A percentile compares a stretch with the other conserved stretches of the same genome.
phyloP scores from a whole-genome alignment of 768 basidiomycete genomes.

The Leccinum aurantiacum region DNA sequence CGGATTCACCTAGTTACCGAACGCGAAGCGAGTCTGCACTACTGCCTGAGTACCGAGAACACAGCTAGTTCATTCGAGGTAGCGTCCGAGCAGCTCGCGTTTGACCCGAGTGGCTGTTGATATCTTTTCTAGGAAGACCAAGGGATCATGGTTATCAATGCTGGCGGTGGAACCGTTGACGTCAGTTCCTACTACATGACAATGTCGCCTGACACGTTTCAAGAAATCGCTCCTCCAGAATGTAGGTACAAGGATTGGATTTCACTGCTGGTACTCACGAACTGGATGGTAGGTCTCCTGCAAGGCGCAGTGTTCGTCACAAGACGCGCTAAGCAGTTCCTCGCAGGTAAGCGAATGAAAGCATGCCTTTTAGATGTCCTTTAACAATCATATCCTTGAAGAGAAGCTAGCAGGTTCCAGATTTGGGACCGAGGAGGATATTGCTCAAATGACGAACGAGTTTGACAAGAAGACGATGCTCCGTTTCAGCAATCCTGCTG shows the following conservation, averaged over 20 bases:
- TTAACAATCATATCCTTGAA: conserved; percentile 16
- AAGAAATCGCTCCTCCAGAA: conserved; percentile 49
- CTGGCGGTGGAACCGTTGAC: conserved; percentile 65
- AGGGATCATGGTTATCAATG: conserved; percentile 55
- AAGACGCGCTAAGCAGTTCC: conserved; percentile 39
- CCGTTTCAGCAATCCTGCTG: too few relatives aligned
- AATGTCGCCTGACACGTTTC: conserved; percentile 32
- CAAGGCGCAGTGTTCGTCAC: conserved; percentile 53
- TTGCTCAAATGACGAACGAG: conserved; percentile 39
- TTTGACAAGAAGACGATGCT: conserved; percentile 44
- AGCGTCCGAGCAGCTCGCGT: neutral
- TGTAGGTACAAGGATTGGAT: conserved; percentile 40
- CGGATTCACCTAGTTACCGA: conserved; percentile 50
- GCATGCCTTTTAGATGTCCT: neutral
- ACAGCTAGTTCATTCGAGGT: conserved; percentile 30
- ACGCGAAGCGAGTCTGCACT: conserved; percentile 54
- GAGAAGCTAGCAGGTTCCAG: conserved; percentile 41
- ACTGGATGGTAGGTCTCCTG: conserved; percentile 42
- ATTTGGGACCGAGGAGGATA: conserved; percentile 39
- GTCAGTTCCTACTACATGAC: conserved; percentile 52
- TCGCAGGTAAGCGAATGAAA: conserved; percentile 33
- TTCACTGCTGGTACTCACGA: neutral
- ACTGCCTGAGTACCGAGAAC: conserved; percentile 40
- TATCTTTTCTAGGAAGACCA: conserved; percentile 37
- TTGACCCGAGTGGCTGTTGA: neutral